phyloP scores from a whole-genome alignment of 768 basidiomycete species.

The Tephrocybe sp. region DNA sequence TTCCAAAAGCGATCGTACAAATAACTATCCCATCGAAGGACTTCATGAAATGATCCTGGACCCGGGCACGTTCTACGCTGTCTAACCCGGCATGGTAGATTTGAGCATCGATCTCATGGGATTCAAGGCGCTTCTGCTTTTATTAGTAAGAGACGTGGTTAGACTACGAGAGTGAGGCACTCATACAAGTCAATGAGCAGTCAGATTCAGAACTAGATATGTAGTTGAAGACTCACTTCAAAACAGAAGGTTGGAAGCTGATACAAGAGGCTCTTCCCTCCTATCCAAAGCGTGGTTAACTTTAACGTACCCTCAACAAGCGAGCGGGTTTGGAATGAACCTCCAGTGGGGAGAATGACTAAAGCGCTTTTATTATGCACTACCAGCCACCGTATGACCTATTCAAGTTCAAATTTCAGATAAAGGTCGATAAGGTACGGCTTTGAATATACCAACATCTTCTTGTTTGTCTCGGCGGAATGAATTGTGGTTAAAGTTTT shows the following conservation, averaged over 20 bases:
- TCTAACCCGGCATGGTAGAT: conserved; percentile 15
- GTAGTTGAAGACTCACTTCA: conserved; percentile 7
- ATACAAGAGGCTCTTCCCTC: conserved; percentile 17
- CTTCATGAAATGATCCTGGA: conserved; percentile 11
- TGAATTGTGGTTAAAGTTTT: no score
- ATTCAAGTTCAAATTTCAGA: no score
- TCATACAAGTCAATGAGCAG: no score
- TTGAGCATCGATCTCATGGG: conserved; percentile 11
- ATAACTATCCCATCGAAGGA: conserved; percentile 10
- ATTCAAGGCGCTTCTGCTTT: background rate
- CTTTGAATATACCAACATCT: no score
- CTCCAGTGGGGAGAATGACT: conserved; percentile 17
- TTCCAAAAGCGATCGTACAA: conserved; percentile 15
- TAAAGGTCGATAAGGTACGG: no score
- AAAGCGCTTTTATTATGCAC: conserved; percentile 12
- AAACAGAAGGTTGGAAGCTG: conserved; percentile 16
- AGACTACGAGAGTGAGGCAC: conserved; percentile 8
- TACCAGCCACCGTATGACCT: conserved; percentile 13
- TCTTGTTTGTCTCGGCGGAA: no score
- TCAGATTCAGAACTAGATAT: background rate
- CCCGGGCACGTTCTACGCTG: conserved; percentile 6
- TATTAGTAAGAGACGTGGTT: no score
- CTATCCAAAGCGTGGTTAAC: conserved; percentile 25
- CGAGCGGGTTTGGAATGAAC: conserved; percentile 3
- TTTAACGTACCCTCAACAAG: background rate